Evolutionary conservation across 768 basidiomycete species (phyloP), one percentile per base, ranked within the genome.

Genomic region (Amanita jacksonii): DNA sequence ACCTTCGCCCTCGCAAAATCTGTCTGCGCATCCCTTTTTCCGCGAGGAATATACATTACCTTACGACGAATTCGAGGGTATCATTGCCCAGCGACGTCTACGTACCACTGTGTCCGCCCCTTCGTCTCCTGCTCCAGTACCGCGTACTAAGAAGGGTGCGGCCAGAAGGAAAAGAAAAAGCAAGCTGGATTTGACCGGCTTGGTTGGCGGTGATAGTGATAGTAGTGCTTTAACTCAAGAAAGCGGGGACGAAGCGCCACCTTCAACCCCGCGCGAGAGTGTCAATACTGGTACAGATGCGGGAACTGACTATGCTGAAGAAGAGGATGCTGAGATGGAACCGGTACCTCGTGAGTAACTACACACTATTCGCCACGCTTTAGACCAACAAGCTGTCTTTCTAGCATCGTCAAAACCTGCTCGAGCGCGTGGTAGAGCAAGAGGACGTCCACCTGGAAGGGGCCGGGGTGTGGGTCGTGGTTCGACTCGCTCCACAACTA

Each of bases 171-270:
- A 69, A 33, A 65, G 69, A 18, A 70, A 66, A 49, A 75, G 72
- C 18, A 77, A 76, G 51, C 68, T 75, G 5, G 74, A 79, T 45
- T 65, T 81, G 62, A 82, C 84, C 0, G 85, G 85, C 0, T 61
- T 87, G n/a, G 74, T 87, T 2, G 78, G 76, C 10, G 85, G 85
- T 1, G 85, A 89, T 54, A 88, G 86, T 55, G 86, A 88, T 50
- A 85, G 83, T 53, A 88, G 86, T 50, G 86, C 82, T 20, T 58
- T 89, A 53, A 89, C 85, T 3, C 79, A 84, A 56, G 85, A 88
- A 59, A 87, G 84, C 49, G 84, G 78, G 5, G 86, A 88, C 45
- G 86, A 89, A 55, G 75, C 69, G 36, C 64, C 61, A 4, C 66
- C 61, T 13, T 77, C 73, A 19, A 81, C 79, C 7, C 77, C 79